phyloP scores from a whole-genome alignment of 148 eudicot genomes.

The Fagopyrum esculentum region DNA sequence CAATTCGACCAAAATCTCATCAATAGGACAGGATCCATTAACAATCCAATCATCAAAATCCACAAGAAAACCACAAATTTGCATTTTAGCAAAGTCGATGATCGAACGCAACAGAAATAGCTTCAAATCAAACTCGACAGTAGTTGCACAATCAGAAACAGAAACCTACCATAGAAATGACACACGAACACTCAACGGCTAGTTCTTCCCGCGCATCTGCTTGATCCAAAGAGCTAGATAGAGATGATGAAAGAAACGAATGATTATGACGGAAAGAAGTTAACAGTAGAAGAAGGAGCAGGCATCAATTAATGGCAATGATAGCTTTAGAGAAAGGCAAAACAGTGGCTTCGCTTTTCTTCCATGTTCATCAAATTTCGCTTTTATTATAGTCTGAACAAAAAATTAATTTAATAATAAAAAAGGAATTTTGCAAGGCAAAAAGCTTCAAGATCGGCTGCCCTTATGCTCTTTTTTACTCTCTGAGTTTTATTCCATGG shows the following conservation, averaged over 20 bases:
- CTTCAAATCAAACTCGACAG: not conserved
- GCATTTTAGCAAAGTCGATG: not conserved
- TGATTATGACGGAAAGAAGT: constrained; percentile 3
- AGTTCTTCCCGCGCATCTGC: constrained; percentile 8
- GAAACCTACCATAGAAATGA: constrained; percentile 1
- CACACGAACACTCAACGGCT: not conserved
- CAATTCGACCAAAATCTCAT: not conserved
- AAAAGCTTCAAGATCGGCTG: constrained; percentile 4
- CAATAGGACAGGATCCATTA: constrained; percentile 9
- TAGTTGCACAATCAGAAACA: not conserved
- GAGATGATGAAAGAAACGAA: not conserved
- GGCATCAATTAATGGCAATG: constrained; percentile 1
- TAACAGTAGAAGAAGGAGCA: not conserved
- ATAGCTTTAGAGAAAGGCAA: constrained; percentile 8
- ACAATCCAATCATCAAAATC: not conserved
- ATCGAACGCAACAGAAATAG: not conserved
- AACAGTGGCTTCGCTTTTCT: not conserved
- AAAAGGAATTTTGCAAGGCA: not conserved
- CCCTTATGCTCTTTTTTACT: not conserved
- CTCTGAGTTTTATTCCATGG: not conserved
- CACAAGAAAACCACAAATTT: not conserved
- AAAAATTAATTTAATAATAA: not conserved
- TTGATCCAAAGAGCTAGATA: not conserved
- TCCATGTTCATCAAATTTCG: not conserved
- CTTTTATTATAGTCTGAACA: not conserved